A percentile compares a stretch with the other conserved stretches of the same genome.
Evolutionary conservation across 495 filamentous ascomycete species (phyloP).

Genomic region (Penicillium flavigenum): DNA sequence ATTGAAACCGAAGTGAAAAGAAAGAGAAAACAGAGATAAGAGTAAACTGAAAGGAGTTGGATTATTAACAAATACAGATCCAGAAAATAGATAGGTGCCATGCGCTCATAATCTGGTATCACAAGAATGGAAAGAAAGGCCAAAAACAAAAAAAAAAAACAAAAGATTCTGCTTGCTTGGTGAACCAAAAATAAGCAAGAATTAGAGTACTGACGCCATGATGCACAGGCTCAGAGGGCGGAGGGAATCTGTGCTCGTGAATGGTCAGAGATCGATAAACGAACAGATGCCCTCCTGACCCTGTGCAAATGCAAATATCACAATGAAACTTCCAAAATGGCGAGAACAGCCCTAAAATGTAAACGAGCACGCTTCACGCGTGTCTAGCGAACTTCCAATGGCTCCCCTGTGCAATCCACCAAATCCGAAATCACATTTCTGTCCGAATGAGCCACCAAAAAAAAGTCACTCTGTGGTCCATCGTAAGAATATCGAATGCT

Average conservation of each 20-base stretch:
- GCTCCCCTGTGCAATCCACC: not conserved
- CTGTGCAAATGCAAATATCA: slow-evolving; percentile 23
- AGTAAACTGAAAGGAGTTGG: slow-evolving; percentile 17
- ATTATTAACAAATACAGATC: slow-evolving; percentile 38
- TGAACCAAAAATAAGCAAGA: slow-evolving; percentile 17
- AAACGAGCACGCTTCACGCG: not conserved
- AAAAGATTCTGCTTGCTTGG: not conserved
- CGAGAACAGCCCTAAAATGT: slow-evolving; percentile 13
- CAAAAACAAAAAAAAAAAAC: slow-evolving; percentile 2
- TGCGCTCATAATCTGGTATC: slow-evolving; percentile 44
- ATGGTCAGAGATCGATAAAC: slow-evolving; percentile 5
- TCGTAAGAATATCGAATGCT: slow-evolving; percentile 10
- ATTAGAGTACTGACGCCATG: slow-evolving; percentile 36
- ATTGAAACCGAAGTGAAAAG: not conserved
- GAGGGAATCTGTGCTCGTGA: slow-evolving; percentile 16
- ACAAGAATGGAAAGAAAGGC: slow-evolving; percentile 21
- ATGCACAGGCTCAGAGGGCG: slow-evolving; percentile 18
- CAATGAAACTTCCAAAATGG: slow-evolving; percentile 6
- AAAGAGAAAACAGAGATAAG: slow-evolving; percentile 6
- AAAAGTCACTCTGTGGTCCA: slow-evolving; percentile 6
- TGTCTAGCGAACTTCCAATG: not conserved
- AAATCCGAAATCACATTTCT: not conserved
- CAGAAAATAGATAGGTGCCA: slow-evolving; percentile 33
- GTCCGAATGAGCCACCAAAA: slow-evolving; percentile 10
- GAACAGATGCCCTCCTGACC: slow-evolving; percentile 15